These are phyloP conservation scores for Malus domestica DNA, from an alignment of 306 rosid species.

Conservation along the genomic window ASM211411v1 NC_041793.1:30204501-30205000, in stretches of 20 bases:
- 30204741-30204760: slow-evolving; percentile 11
- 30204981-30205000: slow-evolving; percentile 85
- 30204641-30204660: slow-evolving; percentile 9
- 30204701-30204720: slow-evolving; percentile 10
- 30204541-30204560: slow-evolving; percentile 1
- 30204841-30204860: slow-evolving; percentile 6
- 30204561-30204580: slow-evolving; percentile 5
- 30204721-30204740: slow-evolving; percentile 9
- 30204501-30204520: neutral
- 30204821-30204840: slow-evolving; percentile 4
- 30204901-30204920: slow-evolving; percentile 79
- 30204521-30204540: neutral
- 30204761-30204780: neutral
- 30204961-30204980: slow-evolving; percentile 80
- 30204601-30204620: slow-evolving; percentile 15
- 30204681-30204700: slow-evolving; percentile 11
- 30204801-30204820: slow-evolving; percentile 3
- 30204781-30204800: slow-evolving; percentile 6
- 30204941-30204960: slow-evolving; percentile 57
- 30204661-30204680: neutral
- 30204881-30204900: slow-evolving; percentile 20
- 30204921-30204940: slow-evolving; percentile 74
- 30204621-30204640: neutral
- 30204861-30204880: neutral
- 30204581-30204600: neutral